These are phyloP conservation scores for Mycena sp. DNA, from an alignment of 1,284 basidiomycete species.

Conservation along the genomic window DNA sequence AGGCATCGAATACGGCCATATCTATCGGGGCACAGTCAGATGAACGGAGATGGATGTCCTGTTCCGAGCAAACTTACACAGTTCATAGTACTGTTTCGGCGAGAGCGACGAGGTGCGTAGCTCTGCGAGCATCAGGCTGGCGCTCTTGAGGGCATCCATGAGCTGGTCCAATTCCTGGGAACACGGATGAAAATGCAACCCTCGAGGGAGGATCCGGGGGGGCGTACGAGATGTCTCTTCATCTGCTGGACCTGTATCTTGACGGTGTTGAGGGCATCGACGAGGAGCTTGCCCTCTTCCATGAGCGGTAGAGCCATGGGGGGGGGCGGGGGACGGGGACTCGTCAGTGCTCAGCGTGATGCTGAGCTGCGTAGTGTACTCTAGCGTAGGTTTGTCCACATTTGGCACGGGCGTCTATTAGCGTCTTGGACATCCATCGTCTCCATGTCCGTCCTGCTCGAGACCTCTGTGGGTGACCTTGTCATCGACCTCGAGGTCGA, in stretches of 20 bases:
- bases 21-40: constrained; percentile 57
- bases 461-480: constrained; percentile 95
- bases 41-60: not conserved
- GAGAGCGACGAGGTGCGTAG: constrained; percentile 90
- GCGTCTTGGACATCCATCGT: too few species aligned
- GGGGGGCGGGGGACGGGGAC: not conserved
- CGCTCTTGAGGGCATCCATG: constrained; percentile 96
- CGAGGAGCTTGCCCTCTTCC: constrained; percentile 84
- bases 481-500: constrained; percentile 97
- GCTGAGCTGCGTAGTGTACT: not conserved
- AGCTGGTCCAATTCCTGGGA: constrained; percentile 89
- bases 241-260: constrained; percentile 95
- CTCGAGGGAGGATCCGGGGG: constrained; percentile 7
- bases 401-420: too few species aligned
- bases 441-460: constrained; percentile 92
- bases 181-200: constrained; percentile 10
- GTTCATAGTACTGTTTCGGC: constrained; percentile 97
- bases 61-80: constrained; percentile 77
- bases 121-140: constrained; percentile 95
- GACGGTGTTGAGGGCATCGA: constrained; percentile 85
- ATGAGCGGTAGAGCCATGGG: constrained; percentile 52
- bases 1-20: constrained; percentile 96
- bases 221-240: constrained; percentile 87
- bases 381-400: not conserved
- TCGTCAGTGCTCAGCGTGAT: not conserved